Evolutionary conservation across 2,329 filamentous ascomycete genomes (phyloP).

Genomic region (Myriangium duriaei): DNA sequence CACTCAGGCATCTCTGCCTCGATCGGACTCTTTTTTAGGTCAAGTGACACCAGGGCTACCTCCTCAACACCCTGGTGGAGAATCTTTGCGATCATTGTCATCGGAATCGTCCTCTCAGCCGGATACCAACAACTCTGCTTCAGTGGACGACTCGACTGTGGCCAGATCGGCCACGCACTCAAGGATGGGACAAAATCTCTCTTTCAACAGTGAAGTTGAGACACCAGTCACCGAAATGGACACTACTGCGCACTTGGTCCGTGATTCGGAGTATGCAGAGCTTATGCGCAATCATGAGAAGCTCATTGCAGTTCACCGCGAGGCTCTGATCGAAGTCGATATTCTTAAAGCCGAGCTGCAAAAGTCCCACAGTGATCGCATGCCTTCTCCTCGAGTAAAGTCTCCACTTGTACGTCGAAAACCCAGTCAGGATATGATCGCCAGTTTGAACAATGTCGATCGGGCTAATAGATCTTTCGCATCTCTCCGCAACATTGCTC

Average conservation of each 20-base stretch:
- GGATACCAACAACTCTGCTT: slow-evolving; percentile 42
- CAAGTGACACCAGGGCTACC: slow-evolving; percentile 45
- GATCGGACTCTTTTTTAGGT: slow-evolving; percentile 75
- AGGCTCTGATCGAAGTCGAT: slow-evolving; percentile 74
- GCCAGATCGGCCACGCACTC: slow-evolving; percentile 1
- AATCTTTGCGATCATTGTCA: slow-evolving; percentile 80
- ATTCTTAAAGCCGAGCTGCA: slow-evolving; percentile 79
- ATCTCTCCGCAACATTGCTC: slow-evolving; percentile 74
- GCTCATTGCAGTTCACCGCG: slow-evolving; percentile 68
- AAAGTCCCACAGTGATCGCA: slow-evolving; percentile 39
- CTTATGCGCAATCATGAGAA: slow-evolving; percentile 70
- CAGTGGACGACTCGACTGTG: background rate
- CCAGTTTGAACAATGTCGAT: slow-evolving; percentile 44
- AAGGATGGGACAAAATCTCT: background rate
- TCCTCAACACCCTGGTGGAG: slow-evolving; percentile 52
- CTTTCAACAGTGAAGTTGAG: background rate
- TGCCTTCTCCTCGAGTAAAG: slow-evolving; percentile 25
- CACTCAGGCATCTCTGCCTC: slow-evolving; percentile 42
- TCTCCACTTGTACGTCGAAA: slow-evolving; percentile 75
- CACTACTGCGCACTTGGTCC: slow-evolving; percentile 46
- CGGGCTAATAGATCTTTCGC: slow-evolving; percentile 85
- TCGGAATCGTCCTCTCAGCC: slow-evolving; percentile 84
- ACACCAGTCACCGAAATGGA: slow-evolving; percentile 4
- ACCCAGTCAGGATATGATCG: slow-evolving; percentile 75
- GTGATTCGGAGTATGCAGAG: slow-evolving; percentile 60